Evolutionary conservation across 768 basidiomycete species (phyloP).

Genomic region (Boletus barrowsii): DNA sequence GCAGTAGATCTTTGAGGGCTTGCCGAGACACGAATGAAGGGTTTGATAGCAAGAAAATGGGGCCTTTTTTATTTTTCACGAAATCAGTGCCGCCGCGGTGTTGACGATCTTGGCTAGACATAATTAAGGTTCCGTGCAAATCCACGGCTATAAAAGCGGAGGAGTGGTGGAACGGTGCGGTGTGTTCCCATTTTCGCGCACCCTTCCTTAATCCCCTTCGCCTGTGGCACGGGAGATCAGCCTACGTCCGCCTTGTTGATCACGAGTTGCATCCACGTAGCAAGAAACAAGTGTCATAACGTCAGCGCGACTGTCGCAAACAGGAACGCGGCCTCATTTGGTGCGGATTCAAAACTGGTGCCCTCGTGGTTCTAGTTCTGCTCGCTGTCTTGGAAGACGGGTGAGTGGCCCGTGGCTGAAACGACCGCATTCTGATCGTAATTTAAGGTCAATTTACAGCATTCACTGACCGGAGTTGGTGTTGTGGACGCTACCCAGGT

Average conservation of each 20-base stretch:
- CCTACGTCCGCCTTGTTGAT: background rate
- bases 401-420: conserved; percentile 20
- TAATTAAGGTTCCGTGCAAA: conserved; percentile 32
- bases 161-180: conserved; percentile 3
- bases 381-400: conserved; percentile 7
- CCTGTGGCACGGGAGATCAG: background rate
- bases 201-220: conserved; percentile 2
- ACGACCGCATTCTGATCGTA: conserved; percentile 17
- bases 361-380: conserved; percentile 1
- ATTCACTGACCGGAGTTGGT: too few species aligned
- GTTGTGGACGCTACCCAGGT: background rate
- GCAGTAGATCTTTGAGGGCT: conserved; percentile 22
- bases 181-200: conserved; percentile 17
- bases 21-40: conserved; percentile 27
- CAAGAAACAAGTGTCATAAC: conserved; percentile 11
- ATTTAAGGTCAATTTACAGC: background rate
- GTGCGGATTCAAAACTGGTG: background rate
- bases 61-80: conserved; percentile 28
- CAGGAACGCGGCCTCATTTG: background rate
- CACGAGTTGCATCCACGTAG: conserved; percentile 8
- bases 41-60: conserved; percentile 30
- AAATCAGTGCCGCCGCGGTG: conserved; percentile 30
- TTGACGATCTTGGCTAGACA: conserved; percentile 20
- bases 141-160: conserved; percentile 30
- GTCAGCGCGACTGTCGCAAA: conserved; percentile 4